Evolutionary conservation across 2,329 filamentous ascomycete genomes (phyloP), one percentile per base, ranked within the genome.

Genomic region (Apiospora pterosperma): DNA sequence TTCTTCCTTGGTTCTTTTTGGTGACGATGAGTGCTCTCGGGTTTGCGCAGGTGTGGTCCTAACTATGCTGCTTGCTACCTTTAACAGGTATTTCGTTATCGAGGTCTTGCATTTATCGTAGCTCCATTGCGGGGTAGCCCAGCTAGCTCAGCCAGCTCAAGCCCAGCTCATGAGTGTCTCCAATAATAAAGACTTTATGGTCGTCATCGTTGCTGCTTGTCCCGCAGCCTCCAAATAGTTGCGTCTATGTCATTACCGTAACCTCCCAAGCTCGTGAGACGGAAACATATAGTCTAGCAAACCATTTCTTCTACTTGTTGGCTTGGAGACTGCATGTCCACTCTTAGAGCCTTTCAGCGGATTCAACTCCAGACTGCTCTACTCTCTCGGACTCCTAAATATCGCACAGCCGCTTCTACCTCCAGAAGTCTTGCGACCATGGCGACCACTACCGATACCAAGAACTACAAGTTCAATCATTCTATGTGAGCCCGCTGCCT

Each of bases 401-500:
- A n/a, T 12, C 7, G 12, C 16, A 25, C n/a, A 31, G 39, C 60
- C 14, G 28, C 21, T 31, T n/a, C 52, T 34, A 62, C 59, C 48
- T 60, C 59, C 62, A 72, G 73, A 67, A 65, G 70, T 36, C 75
- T 81, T 52, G 80, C 81, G 71, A 81, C 79, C 69, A 88, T 88
- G 88, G 85, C 92, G 68, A 86, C 87, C 61, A 86, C 88, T 3
- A 96, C 94, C 0, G 88, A 97, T 68, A 81, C 85, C 1, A 84
- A 82, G 69, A 92, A 86, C 67, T 98, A 98, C 81, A 92, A 96
- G 78, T 84, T 90, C 77, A 95, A 96, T 79, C 92, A 96, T 83
- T 91, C 92, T 64, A 98, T 98, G 95, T 88, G 75, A 75, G 84
- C 65, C 14, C 12, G 5, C 21, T 61, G 44, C 12, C 34, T 48